A percentile compares a stretch with the other conserved stretches of the same genome.
Evolutionary conservation across 208 protist genomes (phyloP).

Genomic region (Wallacemonas sp.): DNA sequence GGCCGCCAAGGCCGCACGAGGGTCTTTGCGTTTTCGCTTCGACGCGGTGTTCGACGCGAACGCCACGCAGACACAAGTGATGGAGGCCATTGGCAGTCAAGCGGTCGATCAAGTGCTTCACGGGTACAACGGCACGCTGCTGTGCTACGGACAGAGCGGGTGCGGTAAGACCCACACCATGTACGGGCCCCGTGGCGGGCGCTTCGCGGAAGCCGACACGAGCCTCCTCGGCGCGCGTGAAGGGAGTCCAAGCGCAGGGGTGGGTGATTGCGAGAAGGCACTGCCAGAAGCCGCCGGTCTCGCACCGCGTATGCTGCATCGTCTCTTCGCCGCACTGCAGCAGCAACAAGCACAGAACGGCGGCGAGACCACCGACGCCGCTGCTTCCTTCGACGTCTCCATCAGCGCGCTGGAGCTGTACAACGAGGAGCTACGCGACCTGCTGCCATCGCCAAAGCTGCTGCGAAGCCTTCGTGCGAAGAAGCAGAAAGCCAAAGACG

Average conservation of each 20-base stretch:
- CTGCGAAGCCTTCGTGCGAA: neutral
- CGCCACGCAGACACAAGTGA: constrained; percentile 60
- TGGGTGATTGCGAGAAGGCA: neutral
- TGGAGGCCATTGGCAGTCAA: constrained; percentile 44
- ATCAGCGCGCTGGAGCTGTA: constrained; percentile 78
- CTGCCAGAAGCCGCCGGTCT: constrained; percentile 22
- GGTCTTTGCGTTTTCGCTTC: constrained; percentile 47
- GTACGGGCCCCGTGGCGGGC: constrained; percentile 47
- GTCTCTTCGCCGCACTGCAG: neutral
- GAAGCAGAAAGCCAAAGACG: neutral
- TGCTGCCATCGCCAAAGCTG: constrained; percentile 28
- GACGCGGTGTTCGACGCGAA: constrained; percentile 66
- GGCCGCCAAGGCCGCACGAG: neutral
- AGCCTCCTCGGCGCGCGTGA: neutral
- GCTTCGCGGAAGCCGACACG: constrained; percentile 1
- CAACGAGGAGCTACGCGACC: constrained; percentile 74
- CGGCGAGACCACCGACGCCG: neutral
- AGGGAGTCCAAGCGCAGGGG: neutral
- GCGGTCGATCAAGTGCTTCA: constrained; percentile 59
- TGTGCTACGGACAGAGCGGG: constrained; percentile 92
- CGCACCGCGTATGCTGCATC: constrained; percentile 42
- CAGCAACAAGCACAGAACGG: neutral
- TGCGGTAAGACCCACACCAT: constrained; percentile 91
- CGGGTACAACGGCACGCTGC: constrained; percentile 81
- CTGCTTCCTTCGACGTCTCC: constrained; percentile 19